Evolutionary conservation across 805 yeast species (phyloP), one percentile per base, ranked within the genome.

Genomic region (Kazachstania kunashirensis): DNA sequence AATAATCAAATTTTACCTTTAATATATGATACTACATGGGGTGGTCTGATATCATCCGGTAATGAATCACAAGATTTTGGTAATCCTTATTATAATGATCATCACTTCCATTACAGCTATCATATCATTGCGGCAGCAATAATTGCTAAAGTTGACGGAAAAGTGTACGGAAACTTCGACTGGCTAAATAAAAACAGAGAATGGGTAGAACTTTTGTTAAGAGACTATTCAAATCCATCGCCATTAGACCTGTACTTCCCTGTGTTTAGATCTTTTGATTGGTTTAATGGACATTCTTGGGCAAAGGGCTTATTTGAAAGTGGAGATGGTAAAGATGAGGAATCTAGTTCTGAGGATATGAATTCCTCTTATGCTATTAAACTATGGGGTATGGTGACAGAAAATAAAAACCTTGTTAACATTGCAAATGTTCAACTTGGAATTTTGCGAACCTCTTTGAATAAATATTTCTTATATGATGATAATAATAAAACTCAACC

Each of bases 221-320:
- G 86, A 57, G 88, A 80, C 58, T 74, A 70, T 42, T 78, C 82
- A 3, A 76, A 74, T 44, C 82, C 84, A 4, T 59, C 65, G 5
- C 62, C 60, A 12, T 58, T 62, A 6, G 88, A 81, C 47, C 46
- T 52, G 2, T 70, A 56, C 47, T 80, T 79, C 60, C 86, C 86
- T 6, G 77, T 72, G 13, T 77, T 66, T 31, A 67, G 88, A 50
- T 67, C 75, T 6, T 80, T 79, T 58, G 84, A 79, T 52, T 81
- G 84, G 84, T 81, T 62, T 52, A 71, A 71, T 48, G 89, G 89
- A 1, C 88, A 81, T 52, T 78, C 86, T 0, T 79, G 80, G 74
- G 89, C 88, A 1, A 77, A 77, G 50, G 88, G 89, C 2, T 64
- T 80, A 14, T 77, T 73, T 48, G 68, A 73, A 24, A 68, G 77